Conservation (phyloP, 1,139 yeast species). For the Blastobotrys raffinosifermentans region DNA sequence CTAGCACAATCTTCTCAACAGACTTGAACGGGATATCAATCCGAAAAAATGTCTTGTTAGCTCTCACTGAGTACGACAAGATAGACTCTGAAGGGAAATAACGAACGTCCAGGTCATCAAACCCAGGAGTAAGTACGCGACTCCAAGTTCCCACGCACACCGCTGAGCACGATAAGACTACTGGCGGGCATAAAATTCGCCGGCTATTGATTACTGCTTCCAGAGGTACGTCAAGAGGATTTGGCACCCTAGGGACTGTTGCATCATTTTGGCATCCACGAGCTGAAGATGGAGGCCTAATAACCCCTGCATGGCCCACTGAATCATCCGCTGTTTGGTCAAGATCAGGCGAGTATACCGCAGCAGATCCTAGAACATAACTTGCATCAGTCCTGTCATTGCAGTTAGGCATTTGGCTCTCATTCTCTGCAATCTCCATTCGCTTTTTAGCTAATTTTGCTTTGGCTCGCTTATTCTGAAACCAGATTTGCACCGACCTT, state of each 20-base stretch:
- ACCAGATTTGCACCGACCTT: slow-evolving; percentile 91
- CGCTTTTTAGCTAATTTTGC: slow-evolving; percentile 34
- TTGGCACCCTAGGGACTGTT: background rate
- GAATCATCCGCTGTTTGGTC: no score
- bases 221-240: background rate
- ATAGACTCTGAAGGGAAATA: slow-evolving; percentile 21
- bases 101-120: slow-evolving; percentile 23
- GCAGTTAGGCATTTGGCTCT: background rate
- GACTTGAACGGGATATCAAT: slow-evolving; percentile 24
- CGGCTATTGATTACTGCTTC: background rate
- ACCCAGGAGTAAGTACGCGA: slow-evolving; percentile 20
- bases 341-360: background rate
- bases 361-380: background rate
- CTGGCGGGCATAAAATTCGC: slow-evolving; percentile 7
- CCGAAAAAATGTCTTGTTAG: slow-evolving; percentile 24
- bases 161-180: slow-evolving; percentile 23
- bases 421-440: background rate
- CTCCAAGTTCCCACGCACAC: slow-evolving; percentile 31
- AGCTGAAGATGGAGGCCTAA: no score
- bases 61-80: slow-evolving; percentile 25
- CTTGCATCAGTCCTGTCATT: background rate
- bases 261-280: background rate
- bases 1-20: slow-evolving; percentile 19
- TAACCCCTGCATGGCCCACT: no score
- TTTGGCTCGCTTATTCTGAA: slow-evolving; percentile 86